Percentiles rank a stretch among this genome's conserved stretches.
phyloP scores from a whole-genome alignment of 176 grass and related monocot species.

The Zizania latifolia region DNA sequence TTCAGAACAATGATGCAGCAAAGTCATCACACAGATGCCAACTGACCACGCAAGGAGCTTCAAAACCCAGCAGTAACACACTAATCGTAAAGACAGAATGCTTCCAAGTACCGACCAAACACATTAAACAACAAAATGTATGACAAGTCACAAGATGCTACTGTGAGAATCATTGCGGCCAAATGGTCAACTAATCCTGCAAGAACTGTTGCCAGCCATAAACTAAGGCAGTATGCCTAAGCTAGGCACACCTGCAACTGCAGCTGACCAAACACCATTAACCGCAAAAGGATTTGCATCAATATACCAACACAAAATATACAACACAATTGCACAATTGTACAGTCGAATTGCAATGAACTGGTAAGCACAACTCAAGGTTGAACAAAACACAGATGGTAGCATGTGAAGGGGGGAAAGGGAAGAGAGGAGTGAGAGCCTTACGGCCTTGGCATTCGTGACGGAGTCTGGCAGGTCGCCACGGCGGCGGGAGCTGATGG shows the following conservation, averaged over 20 bases:
- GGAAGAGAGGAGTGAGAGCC: not conserved
- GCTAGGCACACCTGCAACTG: not conserved
- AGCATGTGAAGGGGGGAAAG: not conserved
- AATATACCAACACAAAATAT: not conserved
- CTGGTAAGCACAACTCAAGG: not conserved
- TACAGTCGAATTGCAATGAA: not conserved
- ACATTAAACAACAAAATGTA: conserved; percentile 20
- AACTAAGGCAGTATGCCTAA: not conserved
- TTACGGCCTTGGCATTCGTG: conserved; percentile 54
- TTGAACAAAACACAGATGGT: not conserved
- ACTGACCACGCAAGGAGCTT: not conserved
- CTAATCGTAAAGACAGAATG: conserved; percentile 11
- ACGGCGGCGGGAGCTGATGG: conserved; percentile 74
- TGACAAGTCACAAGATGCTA: not conserved
- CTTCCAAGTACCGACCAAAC: not conserved
- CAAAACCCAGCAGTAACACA: not conserved
- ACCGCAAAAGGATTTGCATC: not conserved
- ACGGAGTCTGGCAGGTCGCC: conserved; percentile 72
- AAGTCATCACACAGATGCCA: not conserved
- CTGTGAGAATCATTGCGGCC: not conserved
- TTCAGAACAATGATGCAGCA: not conserved
- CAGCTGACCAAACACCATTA: not conserved
- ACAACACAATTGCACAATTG: not conserved
- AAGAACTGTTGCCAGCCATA: not conserved
- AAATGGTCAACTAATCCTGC: not conserved